Evolutionary conservation across 2,329 filamentous ascomycete species (phyloP).

Genomic region (Amylocarpus encephaloides): DNA sequence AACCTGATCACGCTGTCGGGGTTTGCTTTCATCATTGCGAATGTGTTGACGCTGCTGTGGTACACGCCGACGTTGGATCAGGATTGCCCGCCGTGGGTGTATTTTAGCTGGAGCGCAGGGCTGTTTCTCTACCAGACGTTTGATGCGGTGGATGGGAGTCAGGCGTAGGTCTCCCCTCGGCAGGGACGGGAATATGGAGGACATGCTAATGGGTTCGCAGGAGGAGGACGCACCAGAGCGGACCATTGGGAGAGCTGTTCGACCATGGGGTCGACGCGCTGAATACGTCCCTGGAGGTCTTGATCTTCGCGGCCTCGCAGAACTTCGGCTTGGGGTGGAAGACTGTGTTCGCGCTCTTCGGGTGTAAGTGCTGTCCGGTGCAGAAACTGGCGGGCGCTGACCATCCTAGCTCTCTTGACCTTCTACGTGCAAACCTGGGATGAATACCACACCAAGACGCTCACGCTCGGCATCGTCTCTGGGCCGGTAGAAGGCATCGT

Average conservation of each 20-base stretch:
- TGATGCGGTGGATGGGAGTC: conserved; percentile 90
- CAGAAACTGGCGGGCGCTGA: conserved; percentile 15
- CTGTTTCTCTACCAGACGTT: conserved; percentile 97
- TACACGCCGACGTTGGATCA: conserved; percentile 92
- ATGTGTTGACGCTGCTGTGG: conserved; percentile 88
- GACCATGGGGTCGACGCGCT: conserved; percentile 96
- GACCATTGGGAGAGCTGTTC: conserved; percentile 91
- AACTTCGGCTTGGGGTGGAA: conserved; percentile 91
- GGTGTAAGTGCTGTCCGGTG: conserved; percentile 47
- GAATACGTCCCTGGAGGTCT: conserved; percentile 89
- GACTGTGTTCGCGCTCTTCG: conserved; percentile 77
- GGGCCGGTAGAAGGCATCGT: conserved; percentile 93
- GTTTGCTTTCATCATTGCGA: conserved; percentile 82
- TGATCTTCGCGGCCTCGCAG: conserved; percentile 87
- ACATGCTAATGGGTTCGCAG: conserved; percentile 36
- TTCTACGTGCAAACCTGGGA: conserved; percentile 99
- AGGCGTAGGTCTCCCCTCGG: conserved; percentile 59
- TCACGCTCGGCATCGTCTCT: conserved; percentile 86
- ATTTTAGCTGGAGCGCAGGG: conserved; percentile 82
- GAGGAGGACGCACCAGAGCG: conserved; percentile 83
- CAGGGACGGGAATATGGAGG: background rate
- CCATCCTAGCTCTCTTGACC: conserved; percentile 66
- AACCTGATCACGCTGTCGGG: conserved; percentile 85
- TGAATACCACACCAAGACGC: conserved; percentile 94
- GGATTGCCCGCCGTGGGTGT: conserved; percentile 93